These are phyloP conservation scores for Diaporthe vexans DNA, from an alignment of 2,329 filamentous ascomycete genomes.

Conservation along the genomic window DNA sequence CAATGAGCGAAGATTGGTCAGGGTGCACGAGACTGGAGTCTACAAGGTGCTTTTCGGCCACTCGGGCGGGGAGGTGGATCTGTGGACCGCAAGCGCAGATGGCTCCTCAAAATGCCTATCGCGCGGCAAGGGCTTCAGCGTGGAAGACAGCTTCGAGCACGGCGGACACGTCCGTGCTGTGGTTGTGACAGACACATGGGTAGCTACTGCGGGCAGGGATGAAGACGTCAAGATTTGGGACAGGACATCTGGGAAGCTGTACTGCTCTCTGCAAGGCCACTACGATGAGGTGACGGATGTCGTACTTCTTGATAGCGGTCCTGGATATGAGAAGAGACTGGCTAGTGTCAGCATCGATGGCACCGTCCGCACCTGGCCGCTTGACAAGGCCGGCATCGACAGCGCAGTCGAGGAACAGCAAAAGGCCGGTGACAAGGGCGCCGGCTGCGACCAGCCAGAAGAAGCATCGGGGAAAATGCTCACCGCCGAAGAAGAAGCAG, in stretches of 20 bases:
- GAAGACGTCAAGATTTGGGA: constrained; percentile 96
- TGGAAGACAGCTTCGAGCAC: constrained; percentile 81
- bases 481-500: constrained; percentile 90
- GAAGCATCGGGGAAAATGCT: constrained; percentile 65
- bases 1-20: constrained; percentile 67
- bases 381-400: constrained; percentile 73
- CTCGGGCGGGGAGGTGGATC: constrained; percentile 73
- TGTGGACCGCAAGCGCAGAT: constrained; percentile 96
- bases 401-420: constrained; percentile 61
- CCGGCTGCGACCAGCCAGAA: constrained; percentile 63
- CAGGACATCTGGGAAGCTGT: constrained; percentile 76
- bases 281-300: constrained; percentile 94
- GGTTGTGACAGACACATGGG: constrained; percentile 80
- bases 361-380: constrained; percentile 87
- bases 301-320: constrained; percentile 66
- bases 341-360: constrained; percentile 92
- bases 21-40: constrained; percentile 91
- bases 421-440: constrained; percentile 64
- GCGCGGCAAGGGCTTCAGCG: constrained; percentile 75
- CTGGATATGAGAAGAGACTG: constrained; percentile 62
- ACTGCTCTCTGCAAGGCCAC: constrained; percentile 84
- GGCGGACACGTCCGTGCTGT: constrained; percentile 93
- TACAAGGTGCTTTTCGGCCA: constrained; percentile 83
- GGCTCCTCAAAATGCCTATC: constrained; percentile 87
- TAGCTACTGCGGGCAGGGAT: constrained; percentile 89